These are phyloP conservation scores for Colletotrichum lupini DNA, from an alignment of 2,329 filamentous ascomycete species.

Conservation along the genomic window DNA sequence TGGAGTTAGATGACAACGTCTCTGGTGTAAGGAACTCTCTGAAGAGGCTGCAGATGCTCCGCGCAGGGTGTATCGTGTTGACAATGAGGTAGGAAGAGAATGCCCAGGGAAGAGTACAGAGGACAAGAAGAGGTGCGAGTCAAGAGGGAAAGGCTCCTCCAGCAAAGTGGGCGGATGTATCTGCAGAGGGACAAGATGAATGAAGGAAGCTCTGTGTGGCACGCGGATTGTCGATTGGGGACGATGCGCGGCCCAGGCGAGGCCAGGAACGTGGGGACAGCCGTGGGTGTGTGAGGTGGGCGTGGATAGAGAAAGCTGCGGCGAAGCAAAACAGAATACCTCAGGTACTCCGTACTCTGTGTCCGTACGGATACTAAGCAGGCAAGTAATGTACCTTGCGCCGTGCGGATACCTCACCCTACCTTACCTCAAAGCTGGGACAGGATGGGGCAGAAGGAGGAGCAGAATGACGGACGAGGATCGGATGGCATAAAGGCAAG, in stretches of 20 bases:
- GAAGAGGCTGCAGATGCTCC: neutral
- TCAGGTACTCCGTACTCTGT: too few relatives aligned
- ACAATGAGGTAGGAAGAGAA: too few relatives aligned
- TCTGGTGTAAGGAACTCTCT: neutral
- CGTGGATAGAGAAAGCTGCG: neutral
- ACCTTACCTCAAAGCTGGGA: neutral
- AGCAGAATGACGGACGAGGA: neutral
- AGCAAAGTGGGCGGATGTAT: neutral
- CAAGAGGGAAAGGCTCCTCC: neutral
- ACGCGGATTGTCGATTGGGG: constrained; percentile 14
- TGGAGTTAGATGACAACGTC: neutral
- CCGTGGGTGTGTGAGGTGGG: neutral
- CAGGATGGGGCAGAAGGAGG: neutral
- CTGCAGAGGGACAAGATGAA: neutral
- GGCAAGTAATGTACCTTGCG: neutral
- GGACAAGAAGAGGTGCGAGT: neutral
- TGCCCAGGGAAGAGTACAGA: neutral
- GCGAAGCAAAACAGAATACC: neutral
- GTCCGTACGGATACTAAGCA: too few relatives aligned
- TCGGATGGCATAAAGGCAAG: neutral
- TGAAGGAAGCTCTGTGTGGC: constrained; percentile 8
- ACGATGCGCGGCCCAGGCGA: neutral
- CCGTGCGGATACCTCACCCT: neutral
- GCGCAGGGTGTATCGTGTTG: neutral
- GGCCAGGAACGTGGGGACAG: constrained; percentile 16